A percentile compares a stretch with the other conserved stretches of the same genome.
phyloP scores from a whole-genome alignment of 148 eudicot genomes.

The Limonium bicolor region DNA sequence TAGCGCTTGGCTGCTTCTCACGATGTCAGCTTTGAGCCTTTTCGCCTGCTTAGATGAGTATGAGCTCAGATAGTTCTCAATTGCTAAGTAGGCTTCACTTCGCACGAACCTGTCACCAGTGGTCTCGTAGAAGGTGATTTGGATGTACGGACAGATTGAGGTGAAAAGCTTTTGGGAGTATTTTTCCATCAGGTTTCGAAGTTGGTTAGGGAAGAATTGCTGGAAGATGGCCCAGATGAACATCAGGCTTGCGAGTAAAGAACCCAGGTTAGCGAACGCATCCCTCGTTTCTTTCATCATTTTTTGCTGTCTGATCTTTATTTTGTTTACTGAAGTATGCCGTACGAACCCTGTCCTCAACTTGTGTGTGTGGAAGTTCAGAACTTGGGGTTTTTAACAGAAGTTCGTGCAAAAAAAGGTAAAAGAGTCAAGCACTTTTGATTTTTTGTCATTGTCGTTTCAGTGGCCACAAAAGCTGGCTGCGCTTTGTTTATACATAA shows the following conservation, averaged over 20 bases:
- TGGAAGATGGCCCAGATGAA: conserved; percentile 23
- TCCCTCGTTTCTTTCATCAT: not conserved
- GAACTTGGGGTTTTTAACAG: no score
- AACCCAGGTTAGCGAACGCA: not conserved
- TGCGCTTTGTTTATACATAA: no score
- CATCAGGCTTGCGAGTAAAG: not conserved
- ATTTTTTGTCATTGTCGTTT: no score
- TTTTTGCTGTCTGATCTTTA: no score
- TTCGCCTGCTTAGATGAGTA: conserved; percentile 16
- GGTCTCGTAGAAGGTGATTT: conserved; percentile 27
- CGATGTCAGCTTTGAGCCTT: conserved; percentile 19
- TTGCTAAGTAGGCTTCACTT: conserved; percentile 21
- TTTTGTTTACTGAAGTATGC: no score
- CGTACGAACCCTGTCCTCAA: no score
- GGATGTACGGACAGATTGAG: conserved; percentile 19
- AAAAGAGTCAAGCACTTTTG: no score
- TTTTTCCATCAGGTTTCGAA: conserved; percentile 5
- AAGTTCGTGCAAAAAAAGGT: no score
- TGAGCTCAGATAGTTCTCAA: conserved; percentile 22
- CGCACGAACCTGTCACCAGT: conserved; percentile 13
- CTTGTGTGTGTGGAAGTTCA: no score
- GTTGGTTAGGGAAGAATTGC: conserved; percentile 21
- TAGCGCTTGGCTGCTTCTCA: conserved; percentile 10
- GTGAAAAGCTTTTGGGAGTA: conserved; percentile 6
- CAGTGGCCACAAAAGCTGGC: no score